A percentile compares a stretch with the other conserved stretches of the same genome.
phyloP scores from a whole-genome alignment of 257 asterid species.

The Nicotiana undulata region DNA sequence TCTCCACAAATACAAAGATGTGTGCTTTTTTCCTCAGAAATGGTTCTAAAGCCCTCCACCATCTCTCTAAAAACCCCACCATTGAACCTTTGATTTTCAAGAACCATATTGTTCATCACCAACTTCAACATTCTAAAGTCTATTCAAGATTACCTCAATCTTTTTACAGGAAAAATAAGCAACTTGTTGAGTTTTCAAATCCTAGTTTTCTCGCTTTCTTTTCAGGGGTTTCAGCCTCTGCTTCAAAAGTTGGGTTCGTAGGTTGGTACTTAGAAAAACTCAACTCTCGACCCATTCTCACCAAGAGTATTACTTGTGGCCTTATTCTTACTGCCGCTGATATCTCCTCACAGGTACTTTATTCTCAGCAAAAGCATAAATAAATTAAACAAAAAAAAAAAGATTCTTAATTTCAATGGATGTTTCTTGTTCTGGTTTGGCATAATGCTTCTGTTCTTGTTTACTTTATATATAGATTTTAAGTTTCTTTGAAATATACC shows the following conservation, averaged over 20 bases:
- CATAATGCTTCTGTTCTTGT: neutral
- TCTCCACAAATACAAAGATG: neutral
- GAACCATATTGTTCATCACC: constrained; percentile 7
- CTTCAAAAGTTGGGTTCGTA: constrained; percentile 39
- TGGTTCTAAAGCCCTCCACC: neutral
- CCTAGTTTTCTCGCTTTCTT: constrained; percentile 18
- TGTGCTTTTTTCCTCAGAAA: constrained; percentile 1
- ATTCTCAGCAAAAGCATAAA: neutral
- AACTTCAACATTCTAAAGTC: constrained; percentile 28
- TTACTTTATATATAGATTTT: neutral
- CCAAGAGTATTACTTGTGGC: constrained; percentile 68
- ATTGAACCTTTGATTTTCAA: constrained; percentile 8
- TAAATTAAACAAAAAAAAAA: neutral
- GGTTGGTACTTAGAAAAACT: constrained; percentile 62
- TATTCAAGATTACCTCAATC: constrained; percentile 30
- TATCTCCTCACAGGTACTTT: constrained; percentile 69
- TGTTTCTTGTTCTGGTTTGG: neutral
- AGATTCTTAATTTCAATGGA: neutral
- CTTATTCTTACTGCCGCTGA: constrained; percentile 79
- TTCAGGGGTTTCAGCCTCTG: constrained; percentile 17
- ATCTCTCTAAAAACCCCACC: neutral
- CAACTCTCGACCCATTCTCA: constrained; percentile 57
- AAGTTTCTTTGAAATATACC: neutral
- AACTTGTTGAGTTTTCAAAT: constrained; percentile 9
- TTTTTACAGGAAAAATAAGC: constrained; percentile 21